These are phyloP conservation scores for Colletotrichum eleusines DNA, from an alignment of 2,329 filamentous ascomycete species.

Conservation along the genomic window DNA sequence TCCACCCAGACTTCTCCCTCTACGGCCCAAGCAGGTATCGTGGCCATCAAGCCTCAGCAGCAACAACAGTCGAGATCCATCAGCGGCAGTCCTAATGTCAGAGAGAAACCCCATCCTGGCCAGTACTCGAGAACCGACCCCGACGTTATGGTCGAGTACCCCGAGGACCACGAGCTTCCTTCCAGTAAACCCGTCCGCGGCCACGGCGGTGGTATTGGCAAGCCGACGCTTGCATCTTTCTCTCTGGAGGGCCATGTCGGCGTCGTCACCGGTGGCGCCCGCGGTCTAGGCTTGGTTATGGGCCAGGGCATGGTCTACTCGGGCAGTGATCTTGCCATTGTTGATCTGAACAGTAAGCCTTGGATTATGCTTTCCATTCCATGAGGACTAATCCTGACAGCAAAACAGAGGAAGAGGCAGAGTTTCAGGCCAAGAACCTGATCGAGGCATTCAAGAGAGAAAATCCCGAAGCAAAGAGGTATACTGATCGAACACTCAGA, in stretches of 20 bases:
- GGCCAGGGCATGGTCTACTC: conserved; percentile 90
- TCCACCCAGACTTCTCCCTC: conserved; percentile 20
- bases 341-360: conserved; percentile 88
- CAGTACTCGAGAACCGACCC: conserved; percentile 85
- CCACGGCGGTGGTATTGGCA: conserved; percentile 83
- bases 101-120: conserved; percentile 61
- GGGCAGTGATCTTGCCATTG: conserved; percentile 89
- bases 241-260: conserved; percentile 87
- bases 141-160: conserved; percentile 82
- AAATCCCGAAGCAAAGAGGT: conserved; percentile 81
- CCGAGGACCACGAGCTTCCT: conserved; percentile 79
- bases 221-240: conserved; percentile 87
- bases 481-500: conserved; percentile 45
- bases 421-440: conserved; percentile 79
- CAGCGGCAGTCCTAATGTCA: conserved; percentile 49
- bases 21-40: conserved; percentile 45
- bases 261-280: conserved; percentile 89
- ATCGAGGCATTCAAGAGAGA: conserved; percentile 82
- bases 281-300: conserved; percentile 92
- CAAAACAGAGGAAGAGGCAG: conserved; percentile 73
- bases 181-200: conserved; percentile 78
- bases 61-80: conserved; percentile 46
- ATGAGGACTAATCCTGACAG: not conserved
- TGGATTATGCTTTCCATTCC: not conserved
- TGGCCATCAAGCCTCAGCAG: conserved; percentile 35